Evolutionary conservation across 257 asterid species (phyloP).

Genomic region (Solanum paucissectum): DNA sequence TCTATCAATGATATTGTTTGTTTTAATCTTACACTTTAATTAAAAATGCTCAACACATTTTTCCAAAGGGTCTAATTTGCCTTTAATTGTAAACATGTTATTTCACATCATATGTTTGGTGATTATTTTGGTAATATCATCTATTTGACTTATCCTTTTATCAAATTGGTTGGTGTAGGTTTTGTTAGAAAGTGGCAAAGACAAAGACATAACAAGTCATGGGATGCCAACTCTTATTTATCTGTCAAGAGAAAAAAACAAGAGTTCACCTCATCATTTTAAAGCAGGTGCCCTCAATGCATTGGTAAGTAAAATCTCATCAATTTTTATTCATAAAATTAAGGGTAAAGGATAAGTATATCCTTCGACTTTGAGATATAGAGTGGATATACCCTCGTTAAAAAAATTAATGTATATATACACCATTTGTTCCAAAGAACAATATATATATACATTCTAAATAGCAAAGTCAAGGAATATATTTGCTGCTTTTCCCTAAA

Average conservation of each 20-base stretch:
- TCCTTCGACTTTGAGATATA: too few species aligned
- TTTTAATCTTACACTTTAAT: too few species aligned
- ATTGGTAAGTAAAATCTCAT: conserved; percentile 25
- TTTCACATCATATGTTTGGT: neutral
- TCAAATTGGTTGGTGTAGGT: conserved; percentile 17
- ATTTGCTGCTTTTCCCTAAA: neutral
- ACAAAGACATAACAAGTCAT: conserved; percentile 25
- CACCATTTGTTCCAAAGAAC: too few species aligned
- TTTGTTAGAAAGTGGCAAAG: conserved; percentile 19
- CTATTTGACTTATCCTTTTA: neutral
- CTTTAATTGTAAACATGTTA: neutral
- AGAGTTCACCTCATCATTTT: conserved; percentile 41
- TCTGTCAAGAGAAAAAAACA: conserved; percentile 53
- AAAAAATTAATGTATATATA: too few species aligned
- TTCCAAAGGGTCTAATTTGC: neutral
- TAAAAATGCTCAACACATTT: neutral
- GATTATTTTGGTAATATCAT: neutral
- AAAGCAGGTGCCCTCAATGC: conserved; percentile 85
- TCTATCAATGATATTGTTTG: too few species aligned
- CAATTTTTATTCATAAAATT: too few species aligned
- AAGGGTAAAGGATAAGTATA: too few species aligned
- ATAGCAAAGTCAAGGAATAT: neutral
- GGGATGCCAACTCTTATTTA: conserved; percentile 66
- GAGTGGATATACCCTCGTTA: too few species aligned
- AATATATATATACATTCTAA: neutral